These are phyloP conservation scores for Verticillium nonalfalfae DNA, from an alignment of 2,329 filamentous ascomycete genomes.

Conservation along the genomic window DNA sequence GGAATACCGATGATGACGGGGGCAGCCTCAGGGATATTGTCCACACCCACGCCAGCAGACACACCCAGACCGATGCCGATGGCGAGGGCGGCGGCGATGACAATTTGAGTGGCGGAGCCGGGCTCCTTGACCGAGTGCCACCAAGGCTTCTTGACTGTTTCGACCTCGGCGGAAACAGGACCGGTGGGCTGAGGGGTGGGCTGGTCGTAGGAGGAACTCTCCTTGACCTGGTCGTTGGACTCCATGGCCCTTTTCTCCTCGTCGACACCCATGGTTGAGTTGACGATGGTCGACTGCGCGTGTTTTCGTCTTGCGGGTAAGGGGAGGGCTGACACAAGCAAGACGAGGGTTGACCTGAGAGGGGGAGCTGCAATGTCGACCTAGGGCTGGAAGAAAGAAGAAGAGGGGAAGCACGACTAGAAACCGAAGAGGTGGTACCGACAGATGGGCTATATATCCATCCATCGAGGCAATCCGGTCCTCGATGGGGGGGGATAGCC, in stretches of 20 bases:
- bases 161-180: slow-evolving; percentile 3
- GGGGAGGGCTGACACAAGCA: not conserved
- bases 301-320: not conserved
- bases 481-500: not conserved
- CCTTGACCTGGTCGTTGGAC: slow-evolving; percentile 7
- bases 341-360: not conserved
- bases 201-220: slow-evolving; percentile 12
- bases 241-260: slow-evolving; percentile 9
- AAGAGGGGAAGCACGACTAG: not conserved
- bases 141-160: slow-evolving; percentile 21
- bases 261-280: not conserved
- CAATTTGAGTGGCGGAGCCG: slow-evolving; percentile 42
- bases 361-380: not conserved
- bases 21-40: slow-evolving; percentile 33
- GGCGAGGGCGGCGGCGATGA: slow-evolving; percentile 39
- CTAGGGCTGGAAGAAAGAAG: not conserved
- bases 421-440: not conserved
- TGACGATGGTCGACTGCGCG: not conserved
- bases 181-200: slow-evolving; percentile 5
- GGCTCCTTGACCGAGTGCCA: slow-evolving; percentile 30
- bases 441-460: not conserved
- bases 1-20: slow-evolving; percentile 38
- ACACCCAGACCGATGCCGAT: slow-evolving; percentile 42
- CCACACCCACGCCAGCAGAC: slow-evolving; percentile 32
- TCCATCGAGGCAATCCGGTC: not conserved